A percentile compares a stretch with the other conserved stretches of the same genome.
phyloP scores from a whole-genome alignment of 2,329 filamentous ascomycete genomes.

The Sphaerulina musiva region DNA sequence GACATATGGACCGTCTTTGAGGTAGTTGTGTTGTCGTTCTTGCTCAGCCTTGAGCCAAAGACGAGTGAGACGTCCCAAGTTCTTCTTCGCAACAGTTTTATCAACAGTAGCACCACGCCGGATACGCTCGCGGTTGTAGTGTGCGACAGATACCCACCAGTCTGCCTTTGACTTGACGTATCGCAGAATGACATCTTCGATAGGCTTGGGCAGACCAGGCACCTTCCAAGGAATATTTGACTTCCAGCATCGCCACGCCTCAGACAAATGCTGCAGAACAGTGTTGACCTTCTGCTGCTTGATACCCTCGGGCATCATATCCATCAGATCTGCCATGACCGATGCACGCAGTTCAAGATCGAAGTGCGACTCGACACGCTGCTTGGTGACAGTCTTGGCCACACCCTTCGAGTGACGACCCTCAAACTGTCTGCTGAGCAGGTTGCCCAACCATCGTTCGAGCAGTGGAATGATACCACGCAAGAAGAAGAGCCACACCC shows the following conservation, averaged over 20 bases:
- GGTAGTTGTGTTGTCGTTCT: constrained; percentile 97
- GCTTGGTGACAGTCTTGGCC: constrained; percentile 97
- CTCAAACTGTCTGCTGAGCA: constrained; percentile 95
- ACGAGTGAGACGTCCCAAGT: constrained; percentile 85
- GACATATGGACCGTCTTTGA: constrained; percentile 98
- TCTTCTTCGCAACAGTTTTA: constrained; percentile 99
- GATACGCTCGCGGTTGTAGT: constrained; percentile 98
- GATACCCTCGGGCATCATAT: constrained; percentile 99
- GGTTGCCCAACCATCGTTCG: constrained; percentile 93
- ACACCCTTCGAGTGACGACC: constrained; percentile 98
- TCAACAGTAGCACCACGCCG: constrained; percentile 93
- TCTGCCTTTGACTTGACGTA: constrained; percentile 99
- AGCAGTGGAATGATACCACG: constrained; percentile 93
- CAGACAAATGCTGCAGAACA: constrained; percentile 90
- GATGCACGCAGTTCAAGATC: constrained; percentile 94
- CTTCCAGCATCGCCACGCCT: constrained; percentile 99
- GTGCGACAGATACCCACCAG: constrained; percentile 99
- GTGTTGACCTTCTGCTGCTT: constrained; percentile 99
- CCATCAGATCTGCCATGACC: constrained; percentile 98
- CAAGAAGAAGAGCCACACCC: constrained; percentile 99
- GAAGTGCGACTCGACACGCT: constrained; percentile 97
- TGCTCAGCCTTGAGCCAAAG: constrained; percentile 98
- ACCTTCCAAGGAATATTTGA: constrained; percentile 99
- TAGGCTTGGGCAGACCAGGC: constrained; percentile 87
- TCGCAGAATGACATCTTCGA: constrained; percentile 96